Conservation (phyloP, 2,329 filamentous ascomycete species). For the Zymoseptoria crescenta region DNA sequence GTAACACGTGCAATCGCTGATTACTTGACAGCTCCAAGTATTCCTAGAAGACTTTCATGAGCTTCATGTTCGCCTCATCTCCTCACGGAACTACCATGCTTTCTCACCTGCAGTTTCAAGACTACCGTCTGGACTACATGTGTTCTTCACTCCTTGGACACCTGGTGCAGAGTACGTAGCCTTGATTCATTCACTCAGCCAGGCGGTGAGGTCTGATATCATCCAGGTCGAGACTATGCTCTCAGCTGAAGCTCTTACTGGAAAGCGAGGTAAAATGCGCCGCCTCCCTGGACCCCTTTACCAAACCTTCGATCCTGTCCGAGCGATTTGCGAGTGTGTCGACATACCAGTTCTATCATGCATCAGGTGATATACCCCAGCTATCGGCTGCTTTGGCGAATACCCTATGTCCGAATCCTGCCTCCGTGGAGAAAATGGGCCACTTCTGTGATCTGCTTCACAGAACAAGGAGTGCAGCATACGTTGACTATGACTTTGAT, state of each 20-base stretch:
- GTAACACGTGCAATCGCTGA: slow-evolving; percentile 6
- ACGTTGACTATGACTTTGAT: slow-evolving; percentile 72
- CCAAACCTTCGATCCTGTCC: slow-evolving; percentile 42
- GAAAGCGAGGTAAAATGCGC: slow-evolving; percentile 49
- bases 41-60: slow-evolving; percentile 59
- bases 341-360: slow-evolving; percentile 63
- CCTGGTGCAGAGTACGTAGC: slow-evolving; percentile 27
- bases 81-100: slow-evolving; percentile 48
- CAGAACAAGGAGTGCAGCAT: slow-evolving; percentile 21
- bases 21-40: slow-evolving; percentile 45
- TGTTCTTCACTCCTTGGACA: slow-evolving; percentile 59
- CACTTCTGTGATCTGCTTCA: slow-evolving; percentile 10
- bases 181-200: background rate
- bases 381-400: background rate
- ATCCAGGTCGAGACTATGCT: slow-evolving; percentile 42
- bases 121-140: slow-evolving; percentile 71
- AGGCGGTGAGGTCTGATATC: slow-evolving; percentile 3
- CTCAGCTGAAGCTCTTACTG: slow-evolving; percentile 51
- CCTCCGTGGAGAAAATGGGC: background rate
- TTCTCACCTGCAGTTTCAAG: slow-evolving; percentile 66
- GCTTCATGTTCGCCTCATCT: slow-evolving; percentile 74
- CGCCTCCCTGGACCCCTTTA: slow-evolving; percentile 32
- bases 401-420: background rate
- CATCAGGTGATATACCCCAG: slow-evolving; percentile 35
- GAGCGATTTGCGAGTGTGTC: slow-evolving; percentile 56